Base-by-base conservation (phyloP, 75 land plant species). In the Pinus taeda region DNA sequence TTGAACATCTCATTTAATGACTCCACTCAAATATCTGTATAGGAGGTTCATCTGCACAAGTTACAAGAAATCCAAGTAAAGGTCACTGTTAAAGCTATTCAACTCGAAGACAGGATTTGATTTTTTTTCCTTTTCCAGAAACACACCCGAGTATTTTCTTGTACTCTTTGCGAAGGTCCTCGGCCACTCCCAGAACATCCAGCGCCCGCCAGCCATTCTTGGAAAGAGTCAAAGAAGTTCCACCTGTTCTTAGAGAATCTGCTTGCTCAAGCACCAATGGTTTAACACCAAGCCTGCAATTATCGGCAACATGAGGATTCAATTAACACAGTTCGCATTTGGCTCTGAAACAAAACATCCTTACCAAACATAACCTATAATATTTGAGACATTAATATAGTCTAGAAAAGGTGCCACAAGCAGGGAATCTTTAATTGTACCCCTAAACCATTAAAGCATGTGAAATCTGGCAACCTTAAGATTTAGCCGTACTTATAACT, bases 181-280 rank as follows among this genome's bases (percentile, higher is more conserved):
- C 79, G 3, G 85, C 94, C 2, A 93, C 92, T 22, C 96, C 96
- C 8, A 93, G 80, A 3, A 82, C 85, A 81, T 93, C 96, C 13
- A 93, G 74, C 0, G 84, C 96, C 5, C 85, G 76, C 96, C 96
- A 93, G 11, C 85, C 96, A 77, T 93, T 93, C 81, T 90, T 92
- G 77, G 86, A 93, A 24, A 93, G 86, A 15, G 90, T 90, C 53
- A 93, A 79, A 30, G 94, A 89, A n/a, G 94, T 86, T 55, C 96
- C 96, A 26, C 87, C 87, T 7, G 87, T 90, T 17, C 96, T 77
- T 59, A 93, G 84, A 3, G 88, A 77, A 15, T 85, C 90, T 14
- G 87, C 79, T 69, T 92, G 90, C 92, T 93, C 96, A 58, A 93
- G 81, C 80, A 92, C 96, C 70, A 88, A 36, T 14, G 92, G 82